Conservation (phyloP, 2,329 filamentous ascomycete genomes). For the Colletotrichum sp. region DNA sequence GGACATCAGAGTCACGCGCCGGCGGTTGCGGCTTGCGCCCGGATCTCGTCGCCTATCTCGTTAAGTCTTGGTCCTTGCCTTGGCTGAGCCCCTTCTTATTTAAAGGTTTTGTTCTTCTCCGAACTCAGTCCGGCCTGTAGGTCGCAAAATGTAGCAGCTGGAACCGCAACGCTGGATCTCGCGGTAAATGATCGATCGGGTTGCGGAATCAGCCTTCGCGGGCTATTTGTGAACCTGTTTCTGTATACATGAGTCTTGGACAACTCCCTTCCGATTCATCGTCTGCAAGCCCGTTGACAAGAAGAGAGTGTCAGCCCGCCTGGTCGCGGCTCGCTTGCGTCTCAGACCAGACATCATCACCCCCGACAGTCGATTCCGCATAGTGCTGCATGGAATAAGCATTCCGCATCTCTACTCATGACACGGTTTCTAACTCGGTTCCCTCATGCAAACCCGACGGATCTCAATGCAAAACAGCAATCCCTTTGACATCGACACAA, state of each 20-base stretch:
- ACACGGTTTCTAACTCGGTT: not conserved
- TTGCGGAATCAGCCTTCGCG: not conserved
- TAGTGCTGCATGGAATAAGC: not conserved
- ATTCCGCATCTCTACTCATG: not conserved
- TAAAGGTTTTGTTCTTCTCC: not conserved
- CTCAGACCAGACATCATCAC: not conserved
- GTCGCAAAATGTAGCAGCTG: not conserved
- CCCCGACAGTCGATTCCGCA: not conserved
- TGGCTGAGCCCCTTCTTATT: not conserved
- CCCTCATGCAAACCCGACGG: not conserved
- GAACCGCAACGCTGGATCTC: not conserved
- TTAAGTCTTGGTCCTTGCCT: not conserved
- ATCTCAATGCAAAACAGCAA: not conserved
- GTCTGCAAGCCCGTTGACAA: not conserved
- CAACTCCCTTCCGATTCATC: not conserved
- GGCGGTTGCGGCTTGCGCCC: conserved; percentile 10
- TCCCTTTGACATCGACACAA: not conserved
- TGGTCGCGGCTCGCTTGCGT: not conserved
- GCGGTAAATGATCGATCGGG: not conserved
- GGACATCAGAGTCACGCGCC: not conserved
- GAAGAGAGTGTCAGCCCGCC: not conserved
- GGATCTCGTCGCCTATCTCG: conserved; percentile 8
- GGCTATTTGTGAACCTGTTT: not conserved
- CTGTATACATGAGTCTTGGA: not conserved
- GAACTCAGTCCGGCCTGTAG: not conserved